Conservation (phyloP, 1,284 basidiomycete genomes). For the Tilletia indica region DNA sequence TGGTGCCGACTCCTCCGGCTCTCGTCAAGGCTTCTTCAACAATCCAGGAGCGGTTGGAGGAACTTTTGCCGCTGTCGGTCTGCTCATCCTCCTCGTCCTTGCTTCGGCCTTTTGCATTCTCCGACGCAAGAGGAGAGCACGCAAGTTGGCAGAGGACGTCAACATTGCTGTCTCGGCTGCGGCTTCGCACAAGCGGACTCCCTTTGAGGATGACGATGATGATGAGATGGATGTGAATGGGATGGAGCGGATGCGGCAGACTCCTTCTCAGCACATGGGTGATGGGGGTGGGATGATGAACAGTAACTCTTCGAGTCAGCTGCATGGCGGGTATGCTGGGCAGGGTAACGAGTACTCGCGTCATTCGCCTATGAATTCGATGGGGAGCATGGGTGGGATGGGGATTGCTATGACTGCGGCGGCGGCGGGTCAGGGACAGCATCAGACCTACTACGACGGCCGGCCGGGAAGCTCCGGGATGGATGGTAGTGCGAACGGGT, state of each 20-base stretch:
- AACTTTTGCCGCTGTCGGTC: constrained; percentile 53
- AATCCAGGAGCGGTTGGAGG: constrained; percentile 53
- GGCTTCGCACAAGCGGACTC: constrained; percentile 49
- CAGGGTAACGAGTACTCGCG: constrained; percentile 2
- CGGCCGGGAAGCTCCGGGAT: neutral
- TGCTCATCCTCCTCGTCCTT: constrained; percentile 43
- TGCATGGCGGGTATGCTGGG: neutral
- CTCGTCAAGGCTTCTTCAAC: constrained; percentile 38
- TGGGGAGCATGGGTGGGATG: constrained; percentile 12
- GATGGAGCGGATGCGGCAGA: constrained; percentile 12
- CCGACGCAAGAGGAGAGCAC: constrained; percentile 43
- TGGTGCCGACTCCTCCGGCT: neutral
- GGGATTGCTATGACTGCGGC: constrained; percentile 2
- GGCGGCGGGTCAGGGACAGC: neutral
- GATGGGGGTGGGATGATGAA: neutral
- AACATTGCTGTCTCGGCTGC: constrained; percentile 54
- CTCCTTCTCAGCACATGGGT: neutral
- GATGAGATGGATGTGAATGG: neutral
- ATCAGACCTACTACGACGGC: constrained; percentile 11
- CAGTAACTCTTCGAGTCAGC: constrained; percentile 1
- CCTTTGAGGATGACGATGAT: constrained; percentile 54
- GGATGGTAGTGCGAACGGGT: neutral
- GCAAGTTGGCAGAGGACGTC: constrained; percentile 54
- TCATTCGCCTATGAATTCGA: constrained; percentile 13
- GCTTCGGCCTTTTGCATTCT: constrained; percentile 45